Evolutionary conservation across 208 protist genomes (phyloP).

Genomic region (Crithidia mellificae): DNA sequence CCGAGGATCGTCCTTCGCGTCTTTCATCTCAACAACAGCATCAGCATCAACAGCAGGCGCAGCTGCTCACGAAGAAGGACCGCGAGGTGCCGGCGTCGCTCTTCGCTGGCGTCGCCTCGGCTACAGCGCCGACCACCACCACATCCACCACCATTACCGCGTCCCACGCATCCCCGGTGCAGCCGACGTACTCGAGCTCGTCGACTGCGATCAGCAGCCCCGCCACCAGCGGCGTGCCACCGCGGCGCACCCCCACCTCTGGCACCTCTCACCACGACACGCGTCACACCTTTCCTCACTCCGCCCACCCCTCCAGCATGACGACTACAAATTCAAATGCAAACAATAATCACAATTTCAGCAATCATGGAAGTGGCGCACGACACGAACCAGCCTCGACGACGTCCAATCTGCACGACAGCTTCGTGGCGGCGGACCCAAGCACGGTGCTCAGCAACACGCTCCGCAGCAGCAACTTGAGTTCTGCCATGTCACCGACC

Average conservation of each 20-base stretch:
- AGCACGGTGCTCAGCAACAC: no score
- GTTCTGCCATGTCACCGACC: no score
- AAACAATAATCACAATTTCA: no score
- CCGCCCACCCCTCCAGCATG: neutral
- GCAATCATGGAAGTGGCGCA: no score
- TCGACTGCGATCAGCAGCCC: constrained; percentile 5
- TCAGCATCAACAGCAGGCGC: neutral
- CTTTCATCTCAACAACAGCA: no score
- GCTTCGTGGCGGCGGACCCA: no score
- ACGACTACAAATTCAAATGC: no score
- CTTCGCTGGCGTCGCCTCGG: neutral
- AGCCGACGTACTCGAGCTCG: neutral
- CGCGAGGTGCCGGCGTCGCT: constrained; percentile 8
- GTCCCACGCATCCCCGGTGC: neutral
- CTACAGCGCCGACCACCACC: neutral
- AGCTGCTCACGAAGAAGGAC: neutral
- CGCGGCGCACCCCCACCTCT: neutral
- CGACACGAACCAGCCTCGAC: no score
- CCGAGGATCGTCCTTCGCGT: neutral
- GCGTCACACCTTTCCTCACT: neutral
- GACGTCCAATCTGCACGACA: no score
- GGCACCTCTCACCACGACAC: constrained; percentile 1
- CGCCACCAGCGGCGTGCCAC: neutral
- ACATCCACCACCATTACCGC: neutral
- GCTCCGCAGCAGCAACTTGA: no score